Percentiles rank a stretch among this genome's conserved stretches.
Conservation (phyloP, 768 basidiomycete species). For the Termitomyces eurrhizus region DNA sequence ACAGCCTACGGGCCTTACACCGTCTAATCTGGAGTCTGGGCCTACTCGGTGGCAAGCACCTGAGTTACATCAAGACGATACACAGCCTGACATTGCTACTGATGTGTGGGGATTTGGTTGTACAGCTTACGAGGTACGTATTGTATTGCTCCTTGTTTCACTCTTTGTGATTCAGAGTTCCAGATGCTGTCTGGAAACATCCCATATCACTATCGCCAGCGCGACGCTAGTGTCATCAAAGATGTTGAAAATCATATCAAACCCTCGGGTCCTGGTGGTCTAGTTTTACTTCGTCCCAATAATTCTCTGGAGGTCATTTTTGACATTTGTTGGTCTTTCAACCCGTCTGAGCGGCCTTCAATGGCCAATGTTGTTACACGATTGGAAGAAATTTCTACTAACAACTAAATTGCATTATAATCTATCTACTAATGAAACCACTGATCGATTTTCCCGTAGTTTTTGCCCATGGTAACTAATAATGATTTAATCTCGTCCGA, state of each 20-base stretch:
- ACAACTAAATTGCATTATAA: too few species aligned
- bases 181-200: slow-evolving; percentile 13
- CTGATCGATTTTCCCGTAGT: too few species aligned
- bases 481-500: too few species aligned
- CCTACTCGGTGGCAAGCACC: slow-evolving; percentile 32
- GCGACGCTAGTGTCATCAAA: slow-evolving; percentile 13
- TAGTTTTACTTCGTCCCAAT: neutral
- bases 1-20: slow-evolving; percentile 25
- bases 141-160: too few species aligned
- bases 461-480: too few species aligned
- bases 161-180: neutral
- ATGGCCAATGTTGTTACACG: slow-evolving; percentile 8
- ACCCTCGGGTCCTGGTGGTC: slow-evolving; percentile 10
- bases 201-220: slow-evolving; percentile 12
- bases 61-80: slow-evolving; percentile 29
- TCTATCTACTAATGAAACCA: too few species aligned
- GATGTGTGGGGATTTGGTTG: slow-evolving; percentile 35
- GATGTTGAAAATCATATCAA: slow-evolving; percentile 10
- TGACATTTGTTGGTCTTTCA: slow-evolving; percentile 13
- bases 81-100: slow-evolving; percentile 19
- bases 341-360: slow-evolving; percentile 1
- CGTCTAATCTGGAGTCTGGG: slow-evolving; percentile 25
- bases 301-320: neutral
- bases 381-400: neutral
- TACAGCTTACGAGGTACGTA: slow-evolving; percentile 30